Base-by-base conservation (phyloP, 768 basidiomycete species). In the Harrya chromipes region DNA sequence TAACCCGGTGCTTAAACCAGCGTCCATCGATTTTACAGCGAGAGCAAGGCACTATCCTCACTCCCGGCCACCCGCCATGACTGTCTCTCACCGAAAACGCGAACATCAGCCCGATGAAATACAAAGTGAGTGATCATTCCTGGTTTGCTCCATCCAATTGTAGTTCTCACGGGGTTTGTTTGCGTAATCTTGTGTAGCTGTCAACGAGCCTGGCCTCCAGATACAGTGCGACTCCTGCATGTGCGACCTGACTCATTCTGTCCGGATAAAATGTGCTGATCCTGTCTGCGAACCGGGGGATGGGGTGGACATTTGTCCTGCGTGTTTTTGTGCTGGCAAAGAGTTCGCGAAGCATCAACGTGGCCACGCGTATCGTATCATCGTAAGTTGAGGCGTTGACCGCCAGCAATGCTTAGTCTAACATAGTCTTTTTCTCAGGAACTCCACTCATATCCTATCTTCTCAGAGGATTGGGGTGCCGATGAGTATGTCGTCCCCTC, bases 231-330 rank as follows among this genome's bases (percentile, higher is more conserved):
- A 94, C 66, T 70, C 81, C 13, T 95, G 94, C 69, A 73, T 73
- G 54, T 81, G 83, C 70, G 93, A 98, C 71, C 79, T 98, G 57
- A 97, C 97, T 4, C 93, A 97, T 65, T 90, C 90, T n/a, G 83
- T 97, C 54, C 87, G 94, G 54, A 92, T 99, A 65, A 94, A 94
- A 70, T 99, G 95, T 65, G 94, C 95, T 27, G 88, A 90, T 68
- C 78, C 82, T 6, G 74, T 71, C 35, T 93, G 89, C 46, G 85
- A 82, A 44, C 79, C 81, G 3, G 78, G 82, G 21, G 82, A 85
- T 38, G 94, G 94, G 16, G 85, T 97, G 48, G 95, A 99, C 67
- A 78, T 99, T 5, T 99, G 97, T 63, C 93, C 94, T 7, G 64
- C 77, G 24, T 98, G 97, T 70, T 97, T 97, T 71, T 91, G 90